Evolutionary conservation across 768 basidiomycete species (phyloP).

Genomic region (Mycena vulgaris): DNA sequence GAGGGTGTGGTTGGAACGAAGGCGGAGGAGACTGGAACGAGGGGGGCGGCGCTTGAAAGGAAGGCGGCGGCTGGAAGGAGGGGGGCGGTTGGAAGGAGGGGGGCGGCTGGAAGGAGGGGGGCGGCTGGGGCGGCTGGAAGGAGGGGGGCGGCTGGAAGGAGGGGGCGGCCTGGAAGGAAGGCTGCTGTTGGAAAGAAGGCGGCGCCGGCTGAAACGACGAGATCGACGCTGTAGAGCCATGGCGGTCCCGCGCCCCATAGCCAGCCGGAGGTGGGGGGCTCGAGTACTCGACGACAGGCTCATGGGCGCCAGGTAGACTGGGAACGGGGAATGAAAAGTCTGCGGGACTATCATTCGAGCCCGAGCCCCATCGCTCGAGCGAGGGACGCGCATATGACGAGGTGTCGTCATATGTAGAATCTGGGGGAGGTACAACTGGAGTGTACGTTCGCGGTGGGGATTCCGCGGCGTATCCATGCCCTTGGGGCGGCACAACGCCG

Average conservation of each 20-base stretch:
- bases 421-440: constrained; percentile 24
- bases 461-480: neutral
- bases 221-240: constrained; percentile 30
- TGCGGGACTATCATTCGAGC: constrained; percentile 25
- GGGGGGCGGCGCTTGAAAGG: constrained; percentile 35
- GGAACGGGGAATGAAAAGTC: constrained; percentile 53
- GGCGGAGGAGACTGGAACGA: constrained; percentile 22
- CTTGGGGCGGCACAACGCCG: constrained; percentile 28
- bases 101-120: constrained; percentile 37
- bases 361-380: constrained; percentile 23
- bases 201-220: constrained; percentile 27
- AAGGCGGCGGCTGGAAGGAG: constrained; percentile 17
- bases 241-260: constrained; percentile 14
- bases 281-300: constrained; percentile 22
- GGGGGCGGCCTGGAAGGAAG: constrained; percentile 37
- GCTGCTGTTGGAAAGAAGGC: constrained; percentile 25
- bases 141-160: constrained; percentile 40
- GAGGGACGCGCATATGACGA: constrained; percentile 21
- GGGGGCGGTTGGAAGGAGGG: constrained; percentile 35
- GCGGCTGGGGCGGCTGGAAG: constrained; percentile 31
- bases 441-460: constrained; percentile 30
- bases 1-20: constrained; percentile 36
- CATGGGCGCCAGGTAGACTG: constrained; percentile 27
- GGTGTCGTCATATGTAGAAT: constrained; percentile 12
- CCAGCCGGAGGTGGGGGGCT: constrained; percentile 30